Evolutionary conservation across 192 early-diverging fungal genomes (phyloP).

Genomic region (Kickxella alabastrina): DNA sequence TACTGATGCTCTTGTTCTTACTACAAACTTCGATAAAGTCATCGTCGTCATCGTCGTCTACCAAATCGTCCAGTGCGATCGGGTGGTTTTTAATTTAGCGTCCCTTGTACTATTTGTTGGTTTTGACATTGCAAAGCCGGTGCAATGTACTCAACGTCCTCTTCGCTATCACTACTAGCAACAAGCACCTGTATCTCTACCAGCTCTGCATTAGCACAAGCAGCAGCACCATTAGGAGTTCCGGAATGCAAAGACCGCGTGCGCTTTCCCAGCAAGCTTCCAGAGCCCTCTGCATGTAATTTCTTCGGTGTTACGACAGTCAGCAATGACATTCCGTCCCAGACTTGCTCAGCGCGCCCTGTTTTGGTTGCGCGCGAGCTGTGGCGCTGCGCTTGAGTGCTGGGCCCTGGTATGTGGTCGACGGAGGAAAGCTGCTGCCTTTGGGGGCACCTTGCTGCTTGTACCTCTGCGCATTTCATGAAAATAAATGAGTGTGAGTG

Average conservation of each 20-base stretch:
- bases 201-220: neutral
- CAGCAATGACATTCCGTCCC: neutral
- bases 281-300: no score
- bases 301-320: neutral
- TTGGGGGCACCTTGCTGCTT: neutral
- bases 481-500: no score
- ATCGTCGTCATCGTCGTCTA: slow-evolving; percentile 13
- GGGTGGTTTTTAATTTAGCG: neutral
- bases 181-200: neutral
- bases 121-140: neutral
- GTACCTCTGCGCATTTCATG: slow-evolving; percentile 9
- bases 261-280: neutral
- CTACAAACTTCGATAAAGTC: slow-evolving; percentile 15
- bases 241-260: neutral
- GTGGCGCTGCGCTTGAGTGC: neutral
- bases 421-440: neutral
- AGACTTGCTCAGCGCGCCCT: no score
- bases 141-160: slow-evolving; percentile 18
- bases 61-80: neutral
- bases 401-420: neutral
- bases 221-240: no score
- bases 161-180: slow-evolving; percentile 18
- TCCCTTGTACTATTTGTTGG: neutral
- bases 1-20: slow-evolving; percentile 1
- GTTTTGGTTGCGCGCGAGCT: neutral